Evolutionary conservation across 768 basidiomycete genomes (phyloP).

Genomic region (Amylocystis lapponica): DNA sequence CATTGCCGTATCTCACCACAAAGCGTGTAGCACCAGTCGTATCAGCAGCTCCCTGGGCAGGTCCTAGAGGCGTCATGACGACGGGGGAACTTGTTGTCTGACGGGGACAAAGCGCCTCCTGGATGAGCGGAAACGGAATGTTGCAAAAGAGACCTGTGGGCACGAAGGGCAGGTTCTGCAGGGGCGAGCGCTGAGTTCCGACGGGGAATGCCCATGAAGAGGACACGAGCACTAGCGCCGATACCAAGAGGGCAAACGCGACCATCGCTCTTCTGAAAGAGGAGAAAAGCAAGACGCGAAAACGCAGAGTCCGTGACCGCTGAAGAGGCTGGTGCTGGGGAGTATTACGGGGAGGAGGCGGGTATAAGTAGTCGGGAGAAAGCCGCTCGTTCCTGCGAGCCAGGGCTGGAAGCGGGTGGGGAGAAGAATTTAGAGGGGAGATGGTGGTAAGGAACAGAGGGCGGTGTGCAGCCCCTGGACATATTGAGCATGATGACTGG

Average conservation of each 20-base stretch:
- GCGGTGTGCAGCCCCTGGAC: conserved; percentile 7
- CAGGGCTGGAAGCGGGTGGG: conserved; percentile 2
- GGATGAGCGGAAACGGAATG: conserved; percentile 34
- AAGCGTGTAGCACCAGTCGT: conserved; percentile 49
- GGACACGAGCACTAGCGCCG: conserved; percentile 26
- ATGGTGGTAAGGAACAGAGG: conserved; percentile 16
- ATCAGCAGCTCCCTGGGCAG: conserved; percentile 47
- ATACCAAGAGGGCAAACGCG: conserved; percentile 27
- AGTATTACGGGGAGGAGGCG: background rate
- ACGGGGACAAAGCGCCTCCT: conserved; percentile 37
- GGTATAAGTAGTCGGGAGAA: conserved; percentile 11
- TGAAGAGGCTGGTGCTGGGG: conserved; percentile 3
- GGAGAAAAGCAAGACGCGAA: conserved; percentile 7
- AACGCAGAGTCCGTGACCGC: conserved; percentile 8
- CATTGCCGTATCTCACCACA: conserved; percentile 61
- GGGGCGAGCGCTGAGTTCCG: conserved; percentile 4
- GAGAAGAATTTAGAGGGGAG: conserved; percentile 6
- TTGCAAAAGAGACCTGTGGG: conserved; percentile 37
- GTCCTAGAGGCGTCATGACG: conserved; percentile 48
- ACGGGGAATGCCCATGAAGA: conserved; percentile 27
- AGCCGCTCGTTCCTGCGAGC: conserved; percentile 12
- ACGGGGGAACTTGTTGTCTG: conserved; percentile 13
- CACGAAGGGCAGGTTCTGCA: conserved; percentile 1
- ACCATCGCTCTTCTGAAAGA: conserved; percentile 31
- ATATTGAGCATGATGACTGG: conserved; percentile 9